Evolutionary conservation across 2,329 filamentous ascomycete genomes (phyloP).

Genomic region (Scytalidium sp.): DNA sequence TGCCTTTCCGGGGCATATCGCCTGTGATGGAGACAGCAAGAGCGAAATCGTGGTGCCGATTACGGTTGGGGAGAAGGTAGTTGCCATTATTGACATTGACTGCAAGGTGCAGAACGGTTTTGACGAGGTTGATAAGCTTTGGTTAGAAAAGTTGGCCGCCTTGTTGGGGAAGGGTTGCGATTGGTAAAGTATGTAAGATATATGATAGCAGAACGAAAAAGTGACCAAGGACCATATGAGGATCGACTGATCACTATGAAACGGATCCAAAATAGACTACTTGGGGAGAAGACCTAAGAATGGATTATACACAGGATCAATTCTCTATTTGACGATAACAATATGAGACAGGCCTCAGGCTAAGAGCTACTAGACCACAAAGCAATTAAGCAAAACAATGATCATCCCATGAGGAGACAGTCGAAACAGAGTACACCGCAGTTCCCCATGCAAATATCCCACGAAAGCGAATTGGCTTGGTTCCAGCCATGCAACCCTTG

Average conservation of each 20-base stretch:
- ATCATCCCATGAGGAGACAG: no score
- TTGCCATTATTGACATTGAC: conserved; percentile 79
- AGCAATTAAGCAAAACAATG: no score
- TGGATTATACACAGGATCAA: background rate
- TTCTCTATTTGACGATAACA: background rate
- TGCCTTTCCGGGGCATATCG: conserved; percentile 75
- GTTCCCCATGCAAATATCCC: no score
- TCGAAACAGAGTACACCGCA: no score
- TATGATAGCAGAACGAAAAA: background rate
- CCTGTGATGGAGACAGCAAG: conserved; percentile 71
- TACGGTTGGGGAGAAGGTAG: conserved; percentile 42
- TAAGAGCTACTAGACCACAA: no score
- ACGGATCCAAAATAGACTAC: no score
- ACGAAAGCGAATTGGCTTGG: no score
- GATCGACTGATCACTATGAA: no score
- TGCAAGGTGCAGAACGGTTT: conserved; percentile 67
- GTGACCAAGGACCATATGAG: no score
- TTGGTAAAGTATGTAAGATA: conserved; percentile 43
- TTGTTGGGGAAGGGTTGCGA: conserved; percentile 61
- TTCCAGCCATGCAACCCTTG: background rate
- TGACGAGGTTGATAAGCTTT: conserved; percentile 61
- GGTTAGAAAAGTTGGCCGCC: conserved; percentile 63
- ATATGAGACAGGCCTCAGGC: no score
- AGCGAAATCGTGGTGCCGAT: conserved; percentile 84
- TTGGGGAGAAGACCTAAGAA: no score